Evolutionary conservation across 176 grass and related monocot species (phyloP).

Genomic region (Carex scoparia): DNA sequence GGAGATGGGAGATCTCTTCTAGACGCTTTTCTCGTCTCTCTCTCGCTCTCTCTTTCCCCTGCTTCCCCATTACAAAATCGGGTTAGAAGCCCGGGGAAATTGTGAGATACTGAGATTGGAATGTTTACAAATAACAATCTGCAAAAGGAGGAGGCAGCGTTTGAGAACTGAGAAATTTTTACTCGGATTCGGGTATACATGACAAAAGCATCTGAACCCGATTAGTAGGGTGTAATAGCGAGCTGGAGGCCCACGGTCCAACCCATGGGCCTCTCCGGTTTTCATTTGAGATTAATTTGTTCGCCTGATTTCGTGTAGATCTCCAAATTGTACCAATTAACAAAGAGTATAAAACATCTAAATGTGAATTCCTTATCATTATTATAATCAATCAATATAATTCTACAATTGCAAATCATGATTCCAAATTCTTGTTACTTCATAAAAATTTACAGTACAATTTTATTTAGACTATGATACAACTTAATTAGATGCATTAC

Average conservation of each 20-base stretch:
- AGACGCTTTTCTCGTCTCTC: constrained; percentile 62
- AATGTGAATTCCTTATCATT: neutral
- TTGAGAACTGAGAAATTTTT: no score
- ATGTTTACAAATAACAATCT: neutral
- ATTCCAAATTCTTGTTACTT: no score
- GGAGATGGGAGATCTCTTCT: constrained; percentile 52
- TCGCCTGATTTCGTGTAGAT: neutral
- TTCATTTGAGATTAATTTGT: neutral
- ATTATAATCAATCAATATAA: neutral
- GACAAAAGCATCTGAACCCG: neutral
- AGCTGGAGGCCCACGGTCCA: neutral
- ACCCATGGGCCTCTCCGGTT: neutral
- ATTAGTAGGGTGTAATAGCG: neutral
- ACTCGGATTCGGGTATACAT: neutral
- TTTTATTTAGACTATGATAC: neutral
- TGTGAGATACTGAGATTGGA: neutral
- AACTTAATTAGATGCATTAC: neutral
- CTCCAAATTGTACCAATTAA: neutral
- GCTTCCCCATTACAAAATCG: constrained; percentile 57
- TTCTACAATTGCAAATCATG: neutral
- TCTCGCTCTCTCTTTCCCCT: constrained; percentile 60
- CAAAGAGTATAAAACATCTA: neutral
- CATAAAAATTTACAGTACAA: neutral
- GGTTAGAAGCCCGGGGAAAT: neutral
- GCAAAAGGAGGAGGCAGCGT: neutral